phyloP scores from a whole-genome alignment of 768 basidiomycete species.

The Boletus bicolor region DNA sequence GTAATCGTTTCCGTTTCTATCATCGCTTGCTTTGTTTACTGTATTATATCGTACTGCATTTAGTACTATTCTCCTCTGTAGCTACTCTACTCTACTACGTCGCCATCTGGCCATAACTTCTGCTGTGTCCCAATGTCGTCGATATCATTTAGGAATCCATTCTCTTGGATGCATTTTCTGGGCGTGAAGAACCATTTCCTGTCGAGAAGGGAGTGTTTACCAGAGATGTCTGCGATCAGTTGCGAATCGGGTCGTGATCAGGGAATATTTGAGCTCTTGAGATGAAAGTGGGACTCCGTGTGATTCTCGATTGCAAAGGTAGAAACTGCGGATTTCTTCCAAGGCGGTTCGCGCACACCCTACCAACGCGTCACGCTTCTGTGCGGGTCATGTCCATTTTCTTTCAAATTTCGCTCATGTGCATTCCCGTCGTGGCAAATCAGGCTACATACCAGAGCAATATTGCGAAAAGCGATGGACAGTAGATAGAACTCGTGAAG shows the following conservation, averaged over 20 bases:
- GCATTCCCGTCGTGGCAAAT: not conserved
- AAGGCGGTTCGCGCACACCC: conserved; percentile 3
- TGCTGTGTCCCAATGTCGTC: not conserved
- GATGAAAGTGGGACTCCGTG: conserved; percentile 4
- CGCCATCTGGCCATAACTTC: conserved; percentile 5
- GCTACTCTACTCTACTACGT: conserved; percentile 9
- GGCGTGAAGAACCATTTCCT: not conserved
- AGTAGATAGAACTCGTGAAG: not conserved
- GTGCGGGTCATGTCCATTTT: not conserved
- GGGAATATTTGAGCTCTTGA: not conserved
- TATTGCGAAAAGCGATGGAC: not conserved
- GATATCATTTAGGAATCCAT: not conserved
- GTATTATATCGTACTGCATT: conserved; percentile 2
- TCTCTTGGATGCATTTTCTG: not conserved
- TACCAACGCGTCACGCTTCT: conserved; percentile 3
- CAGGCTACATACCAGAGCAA: not conserved
- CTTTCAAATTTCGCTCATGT: too few species aligned
- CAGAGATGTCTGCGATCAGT: not conserved
- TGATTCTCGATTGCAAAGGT: conserved; percentile 1
- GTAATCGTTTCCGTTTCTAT: conserved; percentile 9
- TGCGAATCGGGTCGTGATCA: conserved; percentile 1
- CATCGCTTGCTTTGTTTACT: conserved; percentile 4
- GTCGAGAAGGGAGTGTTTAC: not conserved
- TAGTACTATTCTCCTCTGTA: conserved; percentile 17
- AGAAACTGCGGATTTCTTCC: not conserved